These are phyloP conservation scores for Cytidiella melzeri DNA, from an alignment of 768 basidiomycete genomes.

Conservation along the genomic window DNA sequence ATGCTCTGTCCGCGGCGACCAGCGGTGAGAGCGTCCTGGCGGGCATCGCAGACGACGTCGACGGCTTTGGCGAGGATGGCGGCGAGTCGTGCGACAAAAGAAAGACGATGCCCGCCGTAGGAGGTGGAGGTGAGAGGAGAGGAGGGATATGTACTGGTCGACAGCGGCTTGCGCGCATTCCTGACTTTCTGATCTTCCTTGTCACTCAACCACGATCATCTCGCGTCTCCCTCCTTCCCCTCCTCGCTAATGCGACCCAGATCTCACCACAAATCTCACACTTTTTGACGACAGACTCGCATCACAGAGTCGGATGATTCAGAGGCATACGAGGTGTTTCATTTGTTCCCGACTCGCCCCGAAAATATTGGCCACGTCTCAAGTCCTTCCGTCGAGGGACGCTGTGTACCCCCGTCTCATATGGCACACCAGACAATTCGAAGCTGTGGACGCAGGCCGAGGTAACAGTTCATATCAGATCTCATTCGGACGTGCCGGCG, in stretches of 20 bases:
- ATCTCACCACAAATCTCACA: neutral
- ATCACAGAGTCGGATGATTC: too few relatives aligned
- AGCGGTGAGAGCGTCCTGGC: slow-evolving; percentile 10
- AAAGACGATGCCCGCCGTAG: slow-evolving; percentile 13
- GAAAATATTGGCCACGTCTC: too few relatives aligned
- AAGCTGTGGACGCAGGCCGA: too few relatives aligned
- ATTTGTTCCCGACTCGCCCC: too few relatives aligned
- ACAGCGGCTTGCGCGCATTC: slow-evolving; percentile 7
- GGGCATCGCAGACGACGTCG: slow-evolving; percentile 13
- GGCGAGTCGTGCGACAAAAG: neutral
- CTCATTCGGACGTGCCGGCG: too few relatives aligned
- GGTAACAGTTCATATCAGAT: too few relatives aligned
- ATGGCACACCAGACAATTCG: too few relatives aligned
- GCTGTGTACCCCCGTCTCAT: too few relatives aligned
- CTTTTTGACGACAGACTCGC: too few relatives aligned
- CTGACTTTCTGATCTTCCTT: slow-evolving; percentile 11
- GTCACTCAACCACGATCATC: slow-evolving; percentile 1
- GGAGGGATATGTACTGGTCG: neutral
- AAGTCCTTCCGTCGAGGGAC: too few relatives aligned
- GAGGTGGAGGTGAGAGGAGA: neutral
- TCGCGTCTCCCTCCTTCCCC: slow-evolving; percentile 1
- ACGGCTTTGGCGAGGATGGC: neutral
- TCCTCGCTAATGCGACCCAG: neutral
- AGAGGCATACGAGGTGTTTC: too few relatives aligned
- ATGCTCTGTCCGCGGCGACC: slow-evolving; percentile 5